Evolutionary conservation across 805 yeast species (phyloP), one percentile per base, ranked within the genome.

Genomic region (Komagataella mondaviorum): DNA sequence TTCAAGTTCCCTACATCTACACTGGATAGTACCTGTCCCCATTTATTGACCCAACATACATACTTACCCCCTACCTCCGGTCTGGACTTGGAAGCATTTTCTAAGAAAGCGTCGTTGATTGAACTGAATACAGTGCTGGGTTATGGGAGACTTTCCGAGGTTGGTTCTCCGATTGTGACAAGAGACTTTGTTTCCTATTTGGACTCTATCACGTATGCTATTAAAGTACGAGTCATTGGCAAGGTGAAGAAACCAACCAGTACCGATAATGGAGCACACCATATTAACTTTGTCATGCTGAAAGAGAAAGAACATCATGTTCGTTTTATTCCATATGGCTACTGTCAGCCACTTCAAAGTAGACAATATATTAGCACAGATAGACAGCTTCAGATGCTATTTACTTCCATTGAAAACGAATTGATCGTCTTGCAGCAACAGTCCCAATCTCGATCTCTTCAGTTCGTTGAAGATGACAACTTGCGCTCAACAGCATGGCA

Each of bases 181-280:
- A 64, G 63, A 10, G 86, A 81, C 62, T 63, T 71, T 47, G 58
- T 70, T 6, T 62, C 63, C 30, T 68, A 63, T 53, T 73, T 62
- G 18, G 57, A 58, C 23, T 75, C 80, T 45, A 63, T 79, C n/a
- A 65, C 73, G 30, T 80, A 80, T 57, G 67, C 77, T 2, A 68
- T 80, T 17, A 80, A 75, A 53, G 78, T 79, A 16, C 72, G 73
- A 51, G 65, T 79, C 48, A 74, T 80, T 24, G 84, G 81, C 50
- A 30, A 8, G 14, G 8, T 4, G 14, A 30, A 10, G 1, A 30
- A 30, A 30, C 14, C n/a, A 8, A 30, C 14, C 14, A 30, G 6
- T 4, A 83, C 80, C 49, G 7, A 14, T 7, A 30, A 30, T 30
- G 39, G 6, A 4, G 39, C n/a, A 10, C n/a, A 30, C 10, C 5